Evolutionary conservation across 2,329 filamentous ascomycete species (phyloP).

Genomic region (Blastomyces gilchristii): DNA sequence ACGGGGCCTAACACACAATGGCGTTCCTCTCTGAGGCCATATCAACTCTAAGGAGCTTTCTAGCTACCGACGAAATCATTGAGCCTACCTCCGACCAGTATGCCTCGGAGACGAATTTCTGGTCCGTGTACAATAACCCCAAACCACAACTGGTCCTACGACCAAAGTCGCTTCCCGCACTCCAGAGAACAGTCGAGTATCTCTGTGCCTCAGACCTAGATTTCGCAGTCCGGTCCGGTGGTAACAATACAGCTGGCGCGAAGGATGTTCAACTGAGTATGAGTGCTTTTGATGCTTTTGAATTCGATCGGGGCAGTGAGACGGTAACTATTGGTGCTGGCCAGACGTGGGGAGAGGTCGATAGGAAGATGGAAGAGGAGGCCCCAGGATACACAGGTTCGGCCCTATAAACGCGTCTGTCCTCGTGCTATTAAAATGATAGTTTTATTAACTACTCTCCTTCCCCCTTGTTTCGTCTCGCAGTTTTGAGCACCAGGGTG

Average conservation of each 20-base stretch:
- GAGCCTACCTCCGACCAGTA: conserved; percentile 17
- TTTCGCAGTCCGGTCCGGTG: conserved; percentile 30
- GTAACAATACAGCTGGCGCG: conserved; percentile 29
- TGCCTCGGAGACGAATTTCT: conserved; percentile 19
- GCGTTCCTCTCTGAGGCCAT: not conserved
- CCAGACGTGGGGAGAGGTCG: conserved; percentile 30
- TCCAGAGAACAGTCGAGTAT: conserved; percentile 25
- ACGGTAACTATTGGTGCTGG: conserved; percentile 29
- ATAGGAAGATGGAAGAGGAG: conserved; percentile 26
- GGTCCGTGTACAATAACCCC: conserved; percentile 27
- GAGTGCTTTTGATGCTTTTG: conserved; percentile 29
- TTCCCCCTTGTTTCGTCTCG: not conserved
- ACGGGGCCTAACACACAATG: not conserved
- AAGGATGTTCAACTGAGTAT: conserved; percentile 31
- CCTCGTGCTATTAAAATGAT: not conserved
- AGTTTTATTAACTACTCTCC: not conserved
- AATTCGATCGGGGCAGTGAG: conserved; percentile 25
- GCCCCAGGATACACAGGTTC: conserved; percentile 27
- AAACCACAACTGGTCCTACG: conserved; percentile 28
- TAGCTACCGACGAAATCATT: conserved; percentile 20
- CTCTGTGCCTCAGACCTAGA: conserved; percentile 28
- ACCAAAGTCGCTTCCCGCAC: conserved; percentile 22
- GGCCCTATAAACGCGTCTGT: not conserved
- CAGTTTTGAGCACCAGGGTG: conserved; percentile 28
- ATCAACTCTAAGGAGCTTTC: not conserved